Evolutionary conservation across 164 flowering plant genomes (phyloP), one percentile per base, ranked within the genome.

Genomic region (Aristolochia contorta): DNA sequence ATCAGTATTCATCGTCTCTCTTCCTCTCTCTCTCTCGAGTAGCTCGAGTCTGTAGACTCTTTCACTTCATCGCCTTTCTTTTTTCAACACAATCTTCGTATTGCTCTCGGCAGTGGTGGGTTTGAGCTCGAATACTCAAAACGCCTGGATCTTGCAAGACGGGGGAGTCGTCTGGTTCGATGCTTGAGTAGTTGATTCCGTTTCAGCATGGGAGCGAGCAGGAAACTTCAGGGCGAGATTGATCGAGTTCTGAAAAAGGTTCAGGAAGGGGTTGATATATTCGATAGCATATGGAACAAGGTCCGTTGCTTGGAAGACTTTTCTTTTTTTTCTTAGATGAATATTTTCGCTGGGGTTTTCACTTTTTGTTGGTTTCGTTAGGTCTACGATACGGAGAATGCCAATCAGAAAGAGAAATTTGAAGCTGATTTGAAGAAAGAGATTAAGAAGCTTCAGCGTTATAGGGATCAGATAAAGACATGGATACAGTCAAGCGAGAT

Each of bases 391-490:
- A 86, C 97, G 4, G 99, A 94, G 63, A 94, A 94, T 79, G 89
- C 88, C 6, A 94, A 94, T 47, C 99, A 94, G 84, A 94, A 94
- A 78, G 99, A 94, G 79, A 94, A 94, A 74, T 91, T 86, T 54
- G 99, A 94, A 72, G 99, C 99, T 0, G 97, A 94, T 78, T 76
- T 94, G 79, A 94, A 94, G 85, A 94, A 94, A 77, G 99, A 94
- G 77, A 94, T 94, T 33, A 94, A 94, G 83, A 94, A 94, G 71
- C 69, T 94, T 59, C 99, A 94, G 84, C 78, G 96, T 67, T 94
- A 94, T 67, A 76, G 99, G 62, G 99, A 94, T 69, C 99, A 94
- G 77, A 91, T 94, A 63, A 91, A 94, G 84, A 88, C 99, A 68
- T 94, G 97, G 99, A 88, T 91, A 54, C 99, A 90, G 70, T 93